These are phyloP conservation scores for Leccinum subgranulosum DNA, from an alignment of 768 basidiomycete species.

Conservation along the genomic window DNA sequence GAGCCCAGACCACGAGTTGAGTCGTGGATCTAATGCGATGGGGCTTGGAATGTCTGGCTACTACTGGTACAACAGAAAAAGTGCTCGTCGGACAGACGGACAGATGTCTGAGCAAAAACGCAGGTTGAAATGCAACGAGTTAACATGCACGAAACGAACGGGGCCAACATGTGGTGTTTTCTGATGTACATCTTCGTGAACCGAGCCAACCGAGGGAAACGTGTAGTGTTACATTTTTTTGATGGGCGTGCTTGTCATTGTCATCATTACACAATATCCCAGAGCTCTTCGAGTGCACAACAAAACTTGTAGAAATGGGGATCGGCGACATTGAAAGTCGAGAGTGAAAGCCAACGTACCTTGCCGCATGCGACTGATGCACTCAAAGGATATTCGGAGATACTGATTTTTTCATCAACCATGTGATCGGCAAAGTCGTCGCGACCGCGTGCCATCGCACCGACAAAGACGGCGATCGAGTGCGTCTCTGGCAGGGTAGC, in stretches of 20 bases:
- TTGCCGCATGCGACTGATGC: constrained; percentile 97
- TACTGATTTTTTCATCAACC: constrained; percentile 95
- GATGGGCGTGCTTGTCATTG: background rate
- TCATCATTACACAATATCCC: constrained; percentile 74
- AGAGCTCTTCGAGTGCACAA: constrained; percentile 89
- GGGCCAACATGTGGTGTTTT: constrained; percentile 4
- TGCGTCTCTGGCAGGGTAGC: constrained; percentile 85
- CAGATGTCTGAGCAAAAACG: constrained; percentile 19
- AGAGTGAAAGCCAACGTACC: constrained; percentile 44
- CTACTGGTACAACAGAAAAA: constrained; percentile 27
- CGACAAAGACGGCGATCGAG: constrained; percentile 91
- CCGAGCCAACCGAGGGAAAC: background rate
- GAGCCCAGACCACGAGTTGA: constrained; percentile 34
- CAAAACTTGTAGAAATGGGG: constrained; percentile 59
- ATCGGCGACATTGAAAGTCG: constrained; percentile 1
- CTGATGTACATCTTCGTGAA: constrained; percentile 10
- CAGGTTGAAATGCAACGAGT: constrained; percentile 34
- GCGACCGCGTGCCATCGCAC: constrained; percentile 95
- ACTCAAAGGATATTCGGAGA: constrained; percentile 90
- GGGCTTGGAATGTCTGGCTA: constrained; percentile 27
- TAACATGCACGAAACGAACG: constrained; percentile 3
- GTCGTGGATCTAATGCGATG: constrained; percentile 33
- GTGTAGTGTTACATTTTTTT: constrained; percentile 18
- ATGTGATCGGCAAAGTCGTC: constrained; percentile 96
- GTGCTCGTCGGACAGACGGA: constrained; percentile 17